Evolutionary conservation across 2,329 filamentous ascomycete species (phyloP).

Genomic region (Fusarium annulatum): DNA sequence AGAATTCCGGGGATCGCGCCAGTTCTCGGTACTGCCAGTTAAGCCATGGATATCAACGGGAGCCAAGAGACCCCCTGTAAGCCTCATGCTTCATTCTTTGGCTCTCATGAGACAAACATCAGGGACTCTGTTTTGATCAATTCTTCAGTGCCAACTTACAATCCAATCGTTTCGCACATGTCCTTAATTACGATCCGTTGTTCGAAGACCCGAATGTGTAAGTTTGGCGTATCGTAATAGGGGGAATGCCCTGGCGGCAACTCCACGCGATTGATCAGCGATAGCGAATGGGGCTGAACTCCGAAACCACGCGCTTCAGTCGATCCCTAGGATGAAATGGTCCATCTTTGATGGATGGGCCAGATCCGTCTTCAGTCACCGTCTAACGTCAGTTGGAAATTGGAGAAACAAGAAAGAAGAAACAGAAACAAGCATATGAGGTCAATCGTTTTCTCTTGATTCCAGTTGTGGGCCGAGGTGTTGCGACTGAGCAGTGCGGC

Average conservation of each 20-base stretch:
- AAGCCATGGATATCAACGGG: not conserved
- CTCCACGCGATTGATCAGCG: slow-evolving; percentile 16
- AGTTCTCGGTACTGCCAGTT: slow-evolving; percentile 29
- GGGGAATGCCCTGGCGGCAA: slow-evolving; percentile 16
- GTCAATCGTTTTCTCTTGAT: slow-evolving; percentile 43
- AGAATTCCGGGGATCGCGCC: slow-evolving; percentile 29
- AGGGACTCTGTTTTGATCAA: slow-evolving; percentile 14
- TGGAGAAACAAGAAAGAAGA: not conserved
- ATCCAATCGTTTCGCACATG: slow-evolving; percentile 35
- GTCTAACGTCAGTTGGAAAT: slow-evolving; percentile 29
- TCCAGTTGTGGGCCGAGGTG: slow-evolving; percentile 23
- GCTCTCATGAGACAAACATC: slow-evolving; percentile 30
- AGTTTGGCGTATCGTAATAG: slow-evolving; percentile 22
- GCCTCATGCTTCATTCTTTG: slow-evolving; percentile 32
- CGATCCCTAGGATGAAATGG: slow-evolving; percentile 15
- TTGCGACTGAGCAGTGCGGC: slow-evolving; percentile 24
- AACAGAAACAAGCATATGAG: slow-evolving; percentile 27
- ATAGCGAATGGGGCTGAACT: slow-evolving; percentile 40
- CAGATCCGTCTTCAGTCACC: slow-evolving; percentile 29
- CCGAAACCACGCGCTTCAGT: slow-evolving; percentile 40
- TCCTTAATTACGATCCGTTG: slow-evolving; percentile 8
- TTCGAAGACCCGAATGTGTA: slow-evolving; percentile 17
- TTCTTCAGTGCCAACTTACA: slow-evolving; percentile 13
- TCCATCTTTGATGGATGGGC: slow-evolving; percentile 8
- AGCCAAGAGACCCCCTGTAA: slow-evolving; percentile 3